Percentiles rank a stretch among this genome's conserved stretches.
These are phyloP conservation scores for Westerdykella ornata DNA, from an alignment of 2,329 filamentous ascomycete genomes.

Conservation along the genomic window DNA sequence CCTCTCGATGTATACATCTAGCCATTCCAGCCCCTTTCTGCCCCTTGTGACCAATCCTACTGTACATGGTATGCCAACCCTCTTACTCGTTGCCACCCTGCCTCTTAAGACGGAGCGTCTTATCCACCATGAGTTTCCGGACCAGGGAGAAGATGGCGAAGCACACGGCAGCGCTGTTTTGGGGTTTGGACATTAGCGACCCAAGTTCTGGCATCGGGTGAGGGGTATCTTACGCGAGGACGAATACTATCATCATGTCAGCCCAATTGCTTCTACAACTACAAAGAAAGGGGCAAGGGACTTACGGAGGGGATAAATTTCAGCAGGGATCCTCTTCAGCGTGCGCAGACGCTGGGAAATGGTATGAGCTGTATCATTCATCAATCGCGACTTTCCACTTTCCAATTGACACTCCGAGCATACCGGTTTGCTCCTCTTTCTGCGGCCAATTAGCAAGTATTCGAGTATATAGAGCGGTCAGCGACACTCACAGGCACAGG, in stretches of 20 bases:
- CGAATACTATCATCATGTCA: constrained; percentile 56
- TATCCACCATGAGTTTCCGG: constrained; percentile 81
- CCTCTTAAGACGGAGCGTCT: constrained; percentile 81
- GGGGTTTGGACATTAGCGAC: constrained; percentile 12
- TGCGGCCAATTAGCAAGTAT: constrained; percentile 41
- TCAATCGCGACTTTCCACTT: constrained; percentile 9
- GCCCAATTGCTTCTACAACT: constrained; percentile 5
- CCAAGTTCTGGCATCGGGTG: neutral
- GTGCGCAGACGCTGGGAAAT: constrained; percentile 90
- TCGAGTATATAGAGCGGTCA: constrained; percentile 4
- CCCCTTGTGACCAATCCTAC: neutral
- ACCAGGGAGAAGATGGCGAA: constrained; percentile 75
- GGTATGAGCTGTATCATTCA: constrained; percentile 68
- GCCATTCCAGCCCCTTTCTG: neutral
- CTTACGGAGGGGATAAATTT: constrained; percentile 91
- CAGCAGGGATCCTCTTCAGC: constrained; percentile 82
- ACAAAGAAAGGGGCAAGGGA: constrained; percentile 10
- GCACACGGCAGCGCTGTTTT: constrained; percentile 56
- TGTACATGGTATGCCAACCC: neutral
- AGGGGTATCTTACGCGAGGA: constrained; percentile 63
- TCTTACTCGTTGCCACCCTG: constrained; percentile 43
- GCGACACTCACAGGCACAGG: constrained; percentile 62
- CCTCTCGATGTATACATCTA: constrained; percentile 16
- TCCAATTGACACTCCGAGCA: constrained; percentile 11
- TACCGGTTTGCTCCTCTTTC: constrained; percentile 61